Percentiles rank a stretch among this genome's conserved stretches.
Evolutionary conservation across 1,284 basidiomycete genomes (phyloP).

Genomic region (Ceratobasidium sp.): DNA sequence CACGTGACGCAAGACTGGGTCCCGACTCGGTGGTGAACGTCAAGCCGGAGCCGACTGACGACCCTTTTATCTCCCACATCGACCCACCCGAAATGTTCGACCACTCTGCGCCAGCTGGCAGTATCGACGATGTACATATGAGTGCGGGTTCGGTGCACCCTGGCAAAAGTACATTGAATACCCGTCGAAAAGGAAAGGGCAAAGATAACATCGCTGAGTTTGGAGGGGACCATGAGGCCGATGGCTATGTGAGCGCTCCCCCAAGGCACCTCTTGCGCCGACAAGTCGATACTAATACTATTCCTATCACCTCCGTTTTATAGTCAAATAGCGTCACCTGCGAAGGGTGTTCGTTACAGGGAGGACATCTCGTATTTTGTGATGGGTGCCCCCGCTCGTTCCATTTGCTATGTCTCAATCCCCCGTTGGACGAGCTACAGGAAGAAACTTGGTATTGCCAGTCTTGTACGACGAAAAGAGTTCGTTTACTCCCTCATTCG

Average conservation of each 20-base stretch:
- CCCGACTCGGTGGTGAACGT: constrained; percentile 22
- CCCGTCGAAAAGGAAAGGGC: constrained; percentile 48
- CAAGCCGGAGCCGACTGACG: constrained; percentile 43
- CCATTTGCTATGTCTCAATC: constrained; percentile 96
- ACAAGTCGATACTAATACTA: constrained; percentile 29
- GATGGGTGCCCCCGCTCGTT: constrained; percentile 97
- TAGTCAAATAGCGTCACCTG: constrained; percentile 33
- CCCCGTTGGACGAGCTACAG: constrained; percentile 90
- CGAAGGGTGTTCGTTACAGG: constrained; percentile 50
- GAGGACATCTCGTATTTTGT: constrained; percentile 90
- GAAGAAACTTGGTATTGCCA: constrained; percentile 96
- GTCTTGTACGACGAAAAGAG: constrained; percentile 76
- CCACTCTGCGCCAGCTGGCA: neutral
- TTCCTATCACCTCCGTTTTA: neutral
- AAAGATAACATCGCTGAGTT: constrained; percentile 41
- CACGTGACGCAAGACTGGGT: constrained; percentile 29
- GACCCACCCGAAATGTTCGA: constrained; percentile 29
- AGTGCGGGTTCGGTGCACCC: neutral
- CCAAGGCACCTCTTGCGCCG: constrained; percentile 1
- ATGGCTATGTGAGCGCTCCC: constrained; percentile 27
- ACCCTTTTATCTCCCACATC: constrained; percentile 43
- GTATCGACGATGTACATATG: constrained; percentile 9
- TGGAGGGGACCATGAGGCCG: constrained; percentile 38
- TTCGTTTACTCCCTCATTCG: constrained; percentile 57
- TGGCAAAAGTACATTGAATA: constrained; percentile 2